Percentiles rank a stretch among this genome's conserved stretches.
These are phyloP conservation scores for Trebouxia sp. DNA, from an alignment of 139 green algal genomes.

Conservation along the genomic window DNA sequence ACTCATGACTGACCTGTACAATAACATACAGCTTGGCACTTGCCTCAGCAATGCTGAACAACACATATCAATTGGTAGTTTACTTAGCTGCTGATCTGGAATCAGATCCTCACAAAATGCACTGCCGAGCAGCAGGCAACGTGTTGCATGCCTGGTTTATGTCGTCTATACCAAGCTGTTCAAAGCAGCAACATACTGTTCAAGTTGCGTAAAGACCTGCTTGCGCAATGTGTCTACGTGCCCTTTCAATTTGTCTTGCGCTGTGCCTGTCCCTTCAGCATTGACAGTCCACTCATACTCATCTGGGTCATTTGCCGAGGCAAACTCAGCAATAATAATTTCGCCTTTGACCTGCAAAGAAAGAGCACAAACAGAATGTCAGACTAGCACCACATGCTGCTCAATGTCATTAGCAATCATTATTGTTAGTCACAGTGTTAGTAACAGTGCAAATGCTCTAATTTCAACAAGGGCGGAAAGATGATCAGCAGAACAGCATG, in stretches of 20 bases:
- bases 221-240: conserved; percentile 23
- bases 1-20: no score
- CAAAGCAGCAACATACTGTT: conserved; percentile 33
- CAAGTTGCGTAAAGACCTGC: conserved; percentile 27
- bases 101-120: not conserved
- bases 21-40: no score
- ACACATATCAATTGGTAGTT: no score
- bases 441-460: no score
- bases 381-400: not conserved
- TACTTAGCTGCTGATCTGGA: no score
- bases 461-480: no score
- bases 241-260: not conserved
- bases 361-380: not conserved
- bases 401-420: not conserved
- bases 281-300: conserved; percentile 67
- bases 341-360: conserved; percentile 51
- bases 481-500: no score
- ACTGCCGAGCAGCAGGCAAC: not conserved
- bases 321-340: conserved; percentile 66
- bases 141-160: no score
- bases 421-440: no score
- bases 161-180: no score
- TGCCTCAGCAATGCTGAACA: no score
- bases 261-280: conserved; percentile 42
- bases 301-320: conserved; percentile 62